phyloP scores from a whole-genome alignment of 306 rosid species.

The Geum urbanum region DNA sequence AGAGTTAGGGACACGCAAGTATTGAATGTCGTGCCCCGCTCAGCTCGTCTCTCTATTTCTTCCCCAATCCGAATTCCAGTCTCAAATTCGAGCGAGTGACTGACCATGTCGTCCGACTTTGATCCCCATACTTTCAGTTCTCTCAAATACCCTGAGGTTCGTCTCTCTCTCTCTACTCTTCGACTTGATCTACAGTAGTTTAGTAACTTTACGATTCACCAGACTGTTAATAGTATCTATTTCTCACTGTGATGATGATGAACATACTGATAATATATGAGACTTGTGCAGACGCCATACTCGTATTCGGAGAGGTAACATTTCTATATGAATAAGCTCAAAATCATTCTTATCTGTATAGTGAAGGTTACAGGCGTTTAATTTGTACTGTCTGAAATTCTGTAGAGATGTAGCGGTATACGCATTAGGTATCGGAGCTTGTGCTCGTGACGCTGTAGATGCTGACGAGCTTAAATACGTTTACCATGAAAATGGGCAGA shows the following conservation, averaged over 20 bases:
- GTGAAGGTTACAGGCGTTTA: neutral
- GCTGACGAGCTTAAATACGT: slow-evolving; percentile 77
- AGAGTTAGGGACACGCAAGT: no score
- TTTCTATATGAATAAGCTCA: neutral
- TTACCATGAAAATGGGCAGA: slow-evolving; percentile 71
- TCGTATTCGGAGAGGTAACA: slow-evolving; percentile 71
- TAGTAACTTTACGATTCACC: neutral
- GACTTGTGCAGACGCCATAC: slow-evolving; percentile 40
- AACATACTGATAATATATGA: slow-evolving; percentile 9
- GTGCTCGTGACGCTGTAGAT: slow-evolving; percentile 69
- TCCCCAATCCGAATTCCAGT: neutral
- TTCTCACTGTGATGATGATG: slow-evolving; percentile 15
- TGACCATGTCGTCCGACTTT: slow-evolving; percentile 39
- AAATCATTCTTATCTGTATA: neutral
- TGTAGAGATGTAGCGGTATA: slow-evolving; percentile 76
- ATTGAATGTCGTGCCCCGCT: neutral
- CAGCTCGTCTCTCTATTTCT: neutral
- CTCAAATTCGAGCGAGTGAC: neutral
- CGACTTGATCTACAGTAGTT: neutral
- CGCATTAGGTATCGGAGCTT: slow-evolving; percentile 85
- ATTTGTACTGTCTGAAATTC: neutral
- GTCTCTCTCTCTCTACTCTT: neutral
- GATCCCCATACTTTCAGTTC: slow-evolving; percentile 54
- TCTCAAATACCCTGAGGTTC: slow-evolving; percentile 71
- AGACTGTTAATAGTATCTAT: neutral